Percentiles rank a stretch among this genome's conserved stretches.
Conservation (phyloP, 2,329 filamentous ascomycete genomes). For the Ploettnerulaceae sp. region DNA sequence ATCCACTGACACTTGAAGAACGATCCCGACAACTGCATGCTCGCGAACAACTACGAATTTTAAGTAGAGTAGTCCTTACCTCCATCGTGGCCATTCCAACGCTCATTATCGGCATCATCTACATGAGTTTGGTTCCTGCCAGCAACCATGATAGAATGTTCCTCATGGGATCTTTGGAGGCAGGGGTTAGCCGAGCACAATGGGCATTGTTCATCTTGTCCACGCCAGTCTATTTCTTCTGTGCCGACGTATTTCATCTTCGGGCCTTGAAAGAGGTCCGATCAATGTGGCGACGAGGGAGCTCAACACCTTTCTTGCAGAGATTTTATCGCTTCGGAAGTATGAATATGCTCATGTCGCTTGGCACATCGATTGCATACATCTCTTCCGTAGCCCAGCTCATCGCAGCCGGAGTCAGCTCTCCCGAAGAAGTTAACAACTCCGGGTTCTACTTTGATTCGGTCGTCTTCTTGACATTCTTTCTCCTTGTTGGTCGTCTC, state of each 20-base stretch:
- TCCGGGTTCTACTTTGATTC: slow-evolving; percentile 79
- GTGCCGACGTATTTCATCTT: slow-evolving; percentile 78
- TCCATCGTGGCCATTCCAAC: slow-evolving; percentile 70
- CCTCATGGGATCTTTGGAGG: slow-evolving; percentile 65
- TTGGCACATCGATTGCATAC: slow-evolving; percentile 85
- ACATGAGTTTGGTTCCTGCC: slow-evolving; percentile 73
- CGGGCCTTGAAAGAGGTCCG: slow-evolving; percentile 74
- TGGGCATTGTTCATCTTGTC: slow-evolving; percentile 76
- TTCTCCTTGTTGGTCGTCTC: slow-evolving; percentile 69
- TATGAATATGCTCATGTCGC: slow-evolving; percentile 91
- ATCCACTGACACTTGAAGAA: slow-evolving; percentile 79
- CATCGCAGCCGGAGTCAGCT: slow-evolving; percentile 50
- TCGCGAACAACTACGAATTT: slow-evolving; percentile 62
- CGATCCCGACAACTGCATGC: slow-evolving; percentile 67
- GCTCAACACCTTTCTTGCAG: slow-evolving; percentile 64
- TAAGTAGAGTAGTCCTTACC: slow-evolving; percentile 67
- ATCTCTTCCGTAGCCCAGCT: slow-evolving; percentile 76
- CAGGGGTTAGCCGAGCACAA: slow-evolving; percentile 70
- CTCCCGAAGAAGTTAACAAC: slow-evolving; percentile 37
- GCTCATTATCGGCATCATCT: slow-evolving; percentile 82
- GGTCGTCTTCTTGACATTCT: slow-evolving; percentile 86
- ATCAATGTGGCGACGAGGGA: slow-evolving; percentile 71
- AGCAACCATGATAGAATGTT: slow-evolving; percentile 55
- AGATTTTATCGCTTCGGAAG: slow-evolving; percentile 91
- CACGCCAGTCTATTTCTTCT: slow-evolving; percentile 82